Evolutionary conservation across 2,329 filamentous ascomycete species (phyloP).

Genomic region (Boeremia exigua): DNA sequence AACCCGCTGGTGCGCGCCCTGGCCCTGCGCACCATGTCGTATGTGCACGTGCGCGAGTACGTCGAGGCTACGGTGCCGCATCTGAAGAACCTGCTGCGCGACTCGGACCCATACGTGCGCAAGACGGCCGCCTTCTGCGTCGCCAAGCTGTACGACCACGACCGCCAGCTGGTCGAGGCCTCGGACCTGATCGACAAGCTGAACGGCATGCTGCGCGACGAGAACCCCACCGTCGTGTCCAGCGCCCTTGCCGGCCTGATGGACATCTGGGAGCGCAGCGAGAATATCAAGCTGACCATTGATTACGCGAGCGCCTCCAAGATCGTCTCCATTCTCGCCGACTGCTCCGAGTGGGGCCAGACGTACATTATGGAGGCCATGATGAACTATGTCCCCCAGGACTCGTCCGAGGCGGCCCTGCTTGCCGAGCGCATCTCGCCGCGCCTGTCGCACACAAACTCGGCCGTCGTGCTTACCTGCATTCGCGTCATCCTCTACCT

Average conservation of each 20-base stretch:
- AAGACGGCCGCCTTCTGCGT: slow-evolving; percentile 97
- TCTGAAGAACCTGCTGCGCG: slow-evolving; percentile 81
- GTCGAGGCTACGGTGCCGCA: slow-evolving; percentile 88
- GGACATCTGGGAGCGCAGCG: slow-evolving; percentile 98
- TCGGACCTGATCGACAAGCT: slow-evolving; percentile 92
- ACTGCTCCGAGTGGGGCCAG: slow-evolving; percentile 99
- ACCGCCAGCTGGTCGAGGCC: slow-evolving; percentile 84
- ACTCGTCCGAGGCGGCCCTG: slow-evolving; percentile 83
- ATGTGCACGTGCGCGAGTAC: slow-evolving; percentile 95
- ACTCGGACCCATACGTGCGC: slow-evolving; percentile 92
- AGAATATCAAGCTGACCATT: slow-evolving; percentile 96
- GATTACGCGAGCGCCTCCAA: slow-evolving; percentile 98
- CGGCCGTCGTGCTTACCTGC: slow-evolving; percentile 92
- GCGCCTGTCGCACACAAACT: slow-evolving; percentile 96
- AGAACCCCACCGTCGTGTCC: slow-evolving; percentile 96
- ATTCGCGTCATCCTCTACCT: slow-evolving; percentile 96
- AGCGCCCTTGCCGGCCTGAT: slow-evolving; percentile 89
- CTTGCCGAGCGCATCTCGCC: slow-evolving; percentile 93
- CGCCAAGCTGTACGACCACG: slow-evolving; percentile 97
- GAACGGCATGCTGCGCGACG: slow-evolving; percentile 88
- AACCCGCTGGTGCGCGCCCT: slow-evolving; percentile 93
- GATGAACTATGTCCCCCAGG: slow-evolving; percentile 96
- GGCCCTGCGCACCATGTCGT: slow-evolving; percentile 93
- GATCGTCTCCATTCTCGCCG: slow-evolving; percentile 93
- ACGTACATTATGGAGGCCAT: slow-evolving; percentile 97